Percentiles rank a stretch among this genome's conserved stretches.
Evolutionary conservation across 345 rosid genomes (phyloP).

Genomic region (Anacardium occidentale): DNA sequence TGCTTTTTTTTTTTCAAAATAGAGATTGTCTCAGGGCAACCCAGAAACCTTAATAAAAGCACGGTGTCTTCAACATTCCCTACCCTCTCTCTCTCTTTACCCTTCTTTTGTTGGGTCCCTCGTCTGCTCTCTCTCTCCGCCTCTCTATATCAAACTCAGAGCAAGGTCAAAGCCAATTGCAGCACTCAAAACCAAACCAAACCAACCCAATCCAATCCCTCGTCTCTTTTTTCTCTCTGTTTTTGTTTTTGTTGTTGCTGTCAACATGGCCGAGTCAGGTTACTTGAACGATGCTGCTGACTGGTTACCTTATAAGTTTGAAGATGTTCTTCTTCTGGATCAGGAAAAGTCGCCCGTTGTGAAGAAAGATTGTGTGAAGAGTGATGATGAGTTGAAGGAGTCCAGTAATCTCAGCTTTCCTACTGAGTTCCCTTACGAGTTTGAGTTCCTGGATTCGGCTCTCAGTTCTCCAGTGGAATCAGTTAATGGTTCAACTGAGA

Average conservation of each 20-base stretch:
- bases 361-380: not conserved
- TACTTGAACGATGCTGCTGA: slow-evolving; percentile 34
- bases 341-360: not conserved
- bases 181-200: not conserved
- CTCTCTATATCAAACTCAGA: not conserved
- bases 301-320: slow-evolving; percentile 43
- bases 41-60: slow-evolving; percentile 64
- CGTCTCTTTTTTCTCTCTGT: too few species aligned
- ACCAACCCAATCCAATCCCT: too few species aligned
- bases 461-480: slow-evolving; percentile 54
- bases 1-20: not conserved
- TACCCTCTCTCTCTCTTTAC: slow-evolving; percentile 9
- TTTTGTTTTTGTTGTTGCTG: too few species aligned
- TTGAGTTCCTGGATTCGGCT: slow-evolving; percentile 44
- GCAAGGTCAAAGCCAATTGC: not conserved
- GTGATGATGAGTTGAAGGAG: slow-evolving; percentile 16
- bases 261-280: slow-evolving; percentile 41
- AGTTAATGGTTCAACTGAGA: slow-evolving; percentile 46
- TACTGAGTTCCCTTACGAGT: slow-evolving; percentile 63
- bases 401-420: slow-evolving; percentile 33
- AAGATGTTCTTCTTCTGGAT: slow-evolving; percentile 27
- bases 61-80: slow-evolving; percentile 49
- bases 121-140: slow-evolving; percentile 2
- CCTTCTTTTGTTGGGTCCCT: slow-evolving; percentile 36
- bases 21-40: slow-evolving; percentile 37